Evolutionary conservation across 352 stramenopile species (phyloP).

Genomic region (Phytopythium oedochilum): DNA sequence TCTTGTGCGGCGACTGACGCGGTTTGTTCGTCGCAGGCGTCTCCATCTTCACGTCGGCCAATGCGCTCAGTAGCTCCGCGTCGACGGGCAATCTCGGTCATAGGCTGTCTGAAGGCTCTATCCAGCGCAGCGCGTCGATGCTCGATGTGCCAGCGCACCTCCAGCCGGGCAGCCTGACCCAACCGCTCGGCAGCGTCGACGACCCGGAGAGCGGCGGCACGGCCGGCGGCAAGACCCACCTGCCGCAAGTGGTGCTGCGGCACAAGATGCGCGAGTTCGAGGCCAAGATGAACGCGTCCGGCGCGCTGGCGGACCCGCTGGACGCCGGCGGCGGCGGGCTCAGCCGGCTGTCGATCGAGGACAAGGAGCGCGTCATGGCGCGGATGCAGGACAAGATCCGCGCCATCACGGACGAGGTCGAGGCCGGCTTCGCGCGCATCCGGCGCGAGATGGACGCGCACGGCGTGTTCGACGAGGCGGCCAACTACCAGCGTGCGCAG

Average conservation of each 20-base stretch:
- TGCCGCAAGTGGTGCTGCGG: slow-evolving; percentile 63
- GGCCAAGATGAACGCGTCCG: slow-evolving; percentile 42
- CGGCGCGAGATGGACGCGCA: slow-evolving; percentile 50
- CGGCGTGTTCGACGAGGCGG: slow-evolving; percentile 57
- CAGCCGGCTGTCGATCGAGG: slow-evolving; percentile 50
- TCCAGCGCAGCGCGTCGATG: neutral
- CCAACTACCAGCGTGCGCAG: slow-evolving; percentile 59
- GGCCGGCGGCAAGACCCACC: slow-evolving; percentile 32
- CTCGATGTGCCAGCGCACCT: neutral
- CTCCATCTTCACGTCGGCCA: slow-evolving; percentile 42
- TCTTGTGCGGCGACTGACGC: neutral
- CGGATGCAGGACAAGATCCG: slow-evolving; percentile 69
- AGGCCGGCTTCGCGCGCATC: slow-evolving; percentile 46
- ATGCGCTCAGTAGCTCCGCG: neutral
- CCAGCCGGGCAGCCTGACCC: neutral
- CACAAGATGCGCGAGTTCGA: slow-evolving; percentile 84
- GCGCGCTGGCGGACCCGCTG: slow-evolving; percentile 39
- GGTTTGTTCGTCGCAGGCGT: slow-evolving; percentile 17
- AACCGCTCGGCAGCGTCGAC: neutral
- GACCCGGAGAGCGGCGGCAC: neutral
- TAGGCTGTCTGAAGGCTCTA: neutral
- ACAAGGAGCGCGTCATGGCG: slow-evolving; percentile 71
- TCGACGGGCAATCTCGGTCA: neutral
- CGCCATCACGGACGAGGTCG: slow-evolving; percentile 45
- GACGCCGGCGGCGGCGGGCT: slow-evolving; percentile 25